A percentile compares a stretch with the other conserved stretches of the same genome.
phyloP scores from a whole-genome alignment of 768 basidiomycete genomes.

The Lactarius hengduanensis region DNA sequence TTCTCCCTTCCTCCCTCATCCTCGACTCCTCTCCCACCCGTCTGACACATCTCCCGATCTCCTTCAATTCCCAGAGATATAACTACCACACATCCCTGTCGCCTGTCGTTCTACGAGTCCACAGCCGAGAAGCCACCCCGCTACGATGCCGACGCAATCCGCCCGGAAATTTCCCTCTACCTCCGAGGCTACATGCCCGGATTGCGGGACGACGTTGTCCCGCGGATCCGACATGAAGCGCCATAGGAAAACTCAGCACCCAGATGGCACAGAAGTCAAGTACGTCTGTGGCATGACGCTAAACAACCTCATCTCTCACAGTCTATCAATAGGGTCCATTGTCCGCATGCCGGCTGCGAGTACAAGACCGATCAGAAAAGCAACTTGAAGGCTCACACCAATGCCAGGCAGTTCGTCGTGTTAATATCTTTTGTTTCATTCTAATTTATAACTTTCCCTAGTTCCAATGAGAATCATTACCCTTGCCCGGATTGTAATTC shows the following conservation, averaged over 20 bases:
- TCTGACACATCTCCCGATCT: neutral
- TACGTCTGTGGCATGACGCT: slow-evolving; percentile 9
- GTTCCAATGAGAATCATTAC: neutral
- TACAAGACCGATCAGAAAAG: slow-evolving; percentile 13
- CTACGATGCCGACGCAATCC: neutral
- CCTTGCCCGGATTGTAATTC: slow-evolving; percentile 10
- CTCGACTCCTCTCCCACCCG: neutral
- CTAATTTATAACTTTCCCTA: neutral
- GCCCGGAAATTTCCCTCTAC: neutral
- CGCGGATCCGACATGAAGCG: slow-evolving; percentile 16
- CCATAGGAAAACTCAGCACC: slow-evolving; percentile 15
- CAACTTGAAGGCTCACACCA: slow-evolving; percentile 8
- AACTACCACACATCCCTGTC: neutral
- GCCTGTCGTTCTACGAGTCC: neutral
- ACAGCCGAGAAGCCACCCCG: neutral
- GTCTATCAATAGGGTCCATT: slow-evolving; percentile 4
- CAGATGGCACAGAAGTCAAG: slow-evolving; percentile 14
- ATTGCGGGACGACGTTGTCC: slow-evolving; percentile 15
- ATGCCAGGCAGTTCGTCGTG: slow-evolving; percentile 16
- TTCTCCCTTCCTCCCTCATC: neutral
- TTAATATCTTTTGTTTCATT: neutral
- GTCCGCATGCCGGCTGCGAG: slow-evolving; percentile 5
- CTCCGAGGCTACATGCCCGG: slow-evolving; percentile 5
- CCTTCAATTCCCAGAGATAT: neutral
- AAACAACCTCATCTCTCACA: neutral